phyloP scores from a whole-genome alignment of 805 yeast species.

The Yarrowia sp. region DNA sequence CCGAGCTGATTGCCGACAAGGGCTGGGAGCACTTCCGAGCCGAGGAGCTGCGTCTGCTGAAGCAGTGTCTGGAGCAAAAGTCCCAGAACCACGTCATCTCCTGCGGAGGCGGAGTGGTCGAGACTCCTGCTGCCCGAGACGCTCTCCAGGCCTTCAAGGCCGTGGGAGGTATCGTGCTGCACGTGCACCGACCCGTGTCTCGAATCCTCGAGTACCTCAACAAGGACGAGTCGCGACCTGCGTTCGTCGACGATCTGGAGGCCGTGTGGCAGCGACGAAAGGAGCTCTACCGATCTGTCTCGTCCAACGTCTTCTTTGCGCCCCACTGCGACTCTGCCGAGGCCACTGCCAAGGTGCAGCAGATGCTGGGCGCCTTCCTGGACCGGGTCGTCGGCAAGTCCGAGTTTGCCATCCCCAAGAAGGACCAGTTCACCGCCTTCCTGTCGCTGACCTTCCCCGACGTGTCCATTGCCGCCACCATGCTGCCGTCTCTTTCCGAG shows the following conservation, averaged over 20 bases:
- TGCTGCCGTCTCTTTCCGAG: conserved; percentile 60
- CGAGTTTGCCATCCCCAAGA: conserved; percentile 52
- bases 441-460: conserved; percentile 76
- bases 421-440: conserved; percentile 60
- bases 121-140: conserved; percentile 69
- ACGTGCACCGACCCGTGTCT: conserved; percentile 84
- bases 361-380: conserved; percentile 65
- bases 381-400: conserved; percentile 65
- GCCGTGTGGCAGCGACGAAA: conserved; percentile 87
- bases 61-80: conserved; percentile 55
- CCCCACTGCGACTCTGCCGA: conserved; percentile 66
- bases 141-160: conserved; percentile 61
- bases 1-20: conserved; percentile 60
- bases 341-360: conserved; percentile 64
- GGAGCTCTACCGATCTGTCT: conserved; percentile 76
- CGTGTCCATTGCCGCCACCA: conserved; percentile 54
- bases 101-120: conserved; percentile 97
- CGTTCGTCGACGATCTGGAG: conserved; percentile 71
- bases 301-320: conserved; percentile 78
- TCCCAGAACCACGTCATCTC: conserved; percentile 73
- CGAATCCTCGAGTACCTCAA: conserved; percentile 78
- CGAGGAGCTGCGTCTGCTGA: conserved; percentile 65
- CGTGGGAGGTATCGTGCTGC: conserved; percentile 81
- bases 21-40: conserved; percentile 92
- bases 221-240: conserved; percentile 85